These are phyloP conservation scores for Candida rishiriensis DNA, from an alignment of 805 yeast species.

Conservation along the genomic window DNA sequence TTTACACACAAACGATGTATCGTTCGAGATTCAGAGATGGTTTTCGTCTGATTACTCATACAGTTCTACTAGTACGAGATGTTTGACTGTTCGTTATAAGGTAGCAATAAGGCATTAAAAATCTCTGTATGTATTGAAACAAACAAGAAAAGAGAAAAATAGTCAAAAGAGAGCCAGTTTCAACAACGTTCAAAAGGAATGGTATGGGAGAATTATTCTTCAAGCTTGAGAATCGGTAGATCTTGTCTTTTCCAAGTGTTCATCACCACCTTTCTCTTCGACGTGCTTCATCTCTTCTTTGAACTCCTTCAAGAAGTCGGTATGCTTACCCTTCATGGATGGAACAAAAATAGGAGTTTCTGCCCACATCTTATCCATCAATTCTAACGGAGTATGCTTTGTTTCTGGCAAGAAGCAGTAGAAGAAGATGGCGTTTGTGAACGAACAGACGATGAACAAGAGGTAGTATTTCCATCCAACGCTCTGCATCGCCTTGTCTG, in stretches of 20 bases:
- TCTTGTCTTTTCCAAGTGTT: slow-evolving; percentile 1
- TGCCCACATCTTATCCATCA: slow-evolving; percentile 9
- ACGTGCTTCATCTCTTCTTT: slow-evolving; percentile 7
- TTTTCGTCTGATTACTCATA: too few species aligned
- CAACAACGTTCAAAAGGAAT: too few species aligned
- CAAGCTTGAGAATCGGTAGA: neutral
- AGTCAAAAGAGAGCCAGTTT: too few species aligned
- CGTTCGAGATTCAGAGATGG: too few species aligned
- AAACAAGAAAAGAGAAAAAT: too few species aligned
- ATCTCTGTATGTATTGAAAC: too few species aligned
- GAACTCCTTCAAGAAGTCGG: slow-evolving; percentile 5
- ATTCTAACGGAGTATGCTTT: slow-evolving; percentile 15
- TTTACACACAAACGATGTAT: too few species aligned
- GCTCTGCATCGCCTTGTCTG: slow-evolving; percentile 49
- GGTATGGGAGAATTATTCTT: too few species aligned
- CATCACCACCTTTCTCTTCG: slow-evolving; percentile 4
- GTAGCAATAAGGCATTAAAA: too few species aligned
- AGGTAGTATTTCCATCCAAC: slow-evolving; percentile 62
- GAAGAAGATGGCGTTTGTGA: slow-evolving; percentile 28
- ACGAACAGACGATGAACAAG: slow-evolving; percentile 40
- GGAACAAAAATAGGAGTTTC: slow-evolving; percentile 8
- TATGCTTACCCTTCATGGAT: slow-evolving; percentile 4
- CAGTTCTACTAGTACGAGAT: too few species aligned
- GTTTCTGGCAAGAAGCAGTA: slow-evolving; percentile 33
- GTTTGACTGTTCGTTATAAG: too few species aligned